These are phyloP conservation scores for Prunus kanzakura DNA, from an alignment of 306 rosid genomes.

Conservation along the genomic window DNA sequence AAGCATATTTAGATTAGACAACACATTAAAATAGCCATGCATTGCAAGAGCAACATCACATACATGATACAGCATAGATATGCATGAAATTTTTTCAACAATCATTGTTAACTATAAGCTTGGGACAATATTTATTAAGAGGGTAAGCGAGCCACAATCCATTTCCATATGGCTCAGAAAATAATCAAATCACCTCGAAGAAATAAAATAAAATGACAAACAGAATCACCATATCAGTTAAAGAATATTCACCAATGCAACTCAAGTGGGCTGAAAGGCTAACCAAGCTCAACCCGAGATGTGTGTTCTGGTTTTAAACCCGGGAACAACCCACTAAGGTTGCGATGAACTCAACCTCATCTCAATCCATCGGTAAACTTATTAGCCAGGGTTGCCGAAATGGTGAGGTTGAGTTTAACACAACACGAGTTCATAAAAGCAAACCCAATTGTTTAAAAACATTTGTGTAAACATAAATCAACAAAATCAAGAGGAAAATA, in stretches of 20 bases:
- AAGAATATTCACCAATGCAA: neutral
- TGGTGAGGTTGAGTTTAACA: neutral
- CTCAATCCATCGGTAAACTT: neutral
- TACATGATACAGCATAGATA: neutral
- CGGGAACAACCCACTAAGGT: neutral
- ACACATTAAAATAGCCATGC: neutral
- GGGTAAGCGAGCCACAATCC: neutral
- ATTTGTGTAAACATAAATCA: neutral
- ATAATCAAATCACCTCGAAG: neutral
- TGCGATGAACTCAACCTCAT: neutral
- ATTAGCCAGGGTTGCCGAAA: neutral
- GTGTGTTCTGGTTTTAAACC: neutral
- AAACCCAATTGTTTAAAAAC: neutral
- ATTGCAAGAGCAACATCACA: neutral
- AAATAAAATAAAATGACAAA: neutral
- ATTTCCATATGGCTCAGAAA: neutral
- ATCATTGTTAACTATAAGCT: neutral
- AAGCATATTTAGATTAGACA: conserved; percentile 11
- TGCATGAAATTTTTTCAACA: neutral
- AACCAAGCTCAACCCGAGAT: neutral
- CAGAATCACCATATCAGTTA: neutral
- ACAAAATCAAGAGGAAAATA: neutral
- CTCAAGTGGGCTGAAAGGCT: neutral
- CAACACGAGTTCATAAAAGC: neutral
- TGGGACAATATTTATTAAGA: neutral